These are phyloP conservation scores for Oryza glaberrima DNA, from an alignment of 176 grass and related monocot species.

Conservation along the genomic window DNA sequence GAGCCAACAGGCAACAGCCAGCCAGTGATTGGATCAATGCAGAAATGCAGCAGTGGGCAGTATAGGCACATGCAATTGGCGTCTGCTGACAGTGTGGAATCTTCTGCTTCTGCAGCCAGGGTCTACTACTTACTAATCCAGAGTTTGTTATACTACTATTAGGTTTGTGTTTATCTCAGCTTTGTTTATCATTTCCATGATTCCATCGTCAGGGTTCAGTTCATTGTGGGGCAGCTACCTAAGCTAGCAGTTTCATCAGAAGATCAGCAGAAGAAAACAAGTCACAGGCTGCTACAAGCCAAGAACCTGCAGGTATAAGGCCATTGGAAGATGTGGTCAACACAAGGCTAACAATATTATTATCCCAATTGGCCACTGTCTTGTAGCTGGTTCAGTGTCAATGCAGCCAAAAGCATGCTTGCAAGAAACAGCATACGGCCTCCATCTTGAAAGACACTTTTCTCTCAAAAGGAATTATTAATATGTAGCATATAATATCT, in stretches of 20 bases:
- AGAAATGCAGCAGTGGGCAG: slow-evolving; percentile 16
- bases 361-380: neutral
- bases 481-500: neutral
- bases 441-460: neutral
- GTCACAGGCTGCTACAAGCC: neutral
- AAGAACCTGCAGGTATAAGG: slow-evolving; percentile 19
- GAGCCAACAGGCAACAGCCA: slow-evolving; percentile 13
- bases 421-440: slow-evolving; percentile 34
- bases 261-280: slow-evolving; percentile 2
- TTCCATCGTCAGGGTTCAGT: neutral
- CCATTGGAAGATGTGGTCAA: slow-evolving; percentile 4
- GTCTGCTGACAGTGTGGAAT: slow-evolving; percentile 45
- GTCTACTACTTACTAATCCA: neutral
- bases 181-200: slow-evolving; percentile 11
- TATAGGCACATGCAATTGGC: slow-evolving; percentile 29
- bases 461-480: neutral
- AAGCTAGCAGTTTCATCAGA: neutral
- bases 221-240: neutral
- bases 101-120: slow-evolving; percentile 43
- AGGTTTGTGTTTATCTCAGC: neutral
- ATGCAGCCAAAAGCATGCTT: slow-evolving; percentile 42
- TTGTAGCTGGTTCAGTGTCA: neutral
- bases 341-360: neutral
- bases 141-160: neutral
- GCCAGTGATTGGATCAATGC: neutral